A percentile compares a stretch with the other conserved stretches of the same genome.
Conservation (phyloP, 495 filamentous ascomycete species). For the Hypoxylon cercidicola region DNA sequence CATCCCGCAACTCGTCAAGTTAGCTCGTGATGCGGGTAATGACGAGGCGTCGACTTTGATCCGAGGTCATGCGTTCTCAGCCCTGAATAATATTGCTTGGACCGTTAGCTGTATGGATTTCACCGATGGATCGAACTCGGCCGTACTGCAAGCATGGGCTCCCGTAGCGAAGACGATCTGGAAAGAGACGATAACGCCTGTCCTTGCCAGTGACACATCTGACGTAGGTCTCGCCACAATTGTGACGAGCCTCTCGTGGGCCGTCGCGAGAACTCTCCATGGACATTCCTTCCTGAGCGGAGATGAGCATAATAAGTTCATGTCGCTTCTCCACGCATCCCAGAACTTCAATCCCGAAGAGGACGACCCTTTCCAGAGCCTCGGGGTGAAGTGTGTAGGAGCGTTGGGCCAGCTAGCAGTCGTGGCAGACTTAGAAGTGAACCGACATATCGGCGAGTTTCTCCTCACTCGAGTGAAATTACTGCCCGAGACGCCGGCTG, state of each 20-base stretch:
- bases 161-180: conserved; percentile 63
- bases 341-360: conserved; percentile 43
- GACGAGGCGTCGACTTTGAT: conserved; percentile 46
- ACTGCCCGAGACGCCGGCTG: conserved; percentile 57
- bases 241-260: conserved; percentile 70
- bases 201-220: conserved; percentile 65
- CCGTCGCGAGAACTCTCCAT: conserved; percentile 61
- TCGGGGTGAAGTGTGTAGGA: conserved; percentile 70
- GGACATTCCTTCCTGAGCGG: conserved; percentile 57
- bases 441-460: conserved; percentile 69
- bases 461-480: conserved; percentile 61
- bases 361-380: conserved; percentile 60
- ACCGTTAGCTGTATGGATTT: conserved; percentile 63
- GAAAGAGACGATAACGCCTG: conserved; percentile 58
- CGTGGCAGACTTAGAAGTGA: conserved; percentile 53
- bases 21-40: conserved; percentile 43
- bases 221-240: conserved; percentile 67
- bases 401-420: conserved; percentile 67
- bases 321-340: conserved; percentile 67
- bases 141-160: conserved; percentile 58
- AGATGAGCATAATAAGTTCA: conserved; percentile 66
- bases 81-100: conserved; percentile 72
- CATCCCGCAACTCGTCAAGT: conserved; percentile 59
- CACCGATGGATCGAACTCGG: conserved; percentile 50
- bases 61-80: conserved; percentile 58